These are phyloP conservation scores for Draba incana DNA, from an alignment of 345 rosid species.

Conservation along the genomic window DNA sequence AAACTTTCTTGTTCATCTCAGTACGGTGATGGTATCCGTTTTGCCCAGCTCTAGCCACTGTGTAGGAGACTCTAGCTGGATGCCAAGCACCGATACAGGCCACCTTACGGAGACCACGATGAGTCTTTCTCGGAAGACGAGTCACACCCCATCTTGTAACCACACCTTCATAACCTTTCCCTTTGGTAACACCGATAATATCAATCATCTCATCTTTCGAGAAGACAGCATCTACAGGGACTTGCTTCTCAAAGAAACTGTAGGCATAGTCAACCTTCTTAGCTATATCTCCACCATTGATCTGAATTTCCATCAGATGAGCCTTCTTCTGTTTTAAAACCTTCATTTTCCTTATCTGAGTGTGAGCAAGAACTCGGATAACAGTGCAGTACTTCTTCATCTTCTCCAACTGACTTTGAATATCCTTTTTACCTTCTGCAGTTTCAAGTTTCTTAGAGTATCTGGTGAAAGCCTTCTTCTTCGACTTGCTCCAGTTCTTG, in stretches of 20 bases:
- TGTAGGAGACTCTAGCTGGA: slow-evolving; percentile 95
- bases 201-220: slow-evolving; percentile 97
- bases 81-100: slow-evolving; percentile 99
- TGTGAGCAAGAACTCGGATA: slow-evolving; percentile 88
- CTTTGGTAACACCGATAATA: slow-evolving; percentile 86
- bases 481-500: slow-evolving; percentile 89
- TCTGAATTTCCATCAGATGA: slow-evolving; percentile 89
- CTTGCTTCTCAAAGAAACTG: slow-evolving; percentile 84
- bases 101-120: slow-evolving; percentile 90
- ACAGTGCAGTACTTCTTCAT: slow-evolving; percentile 82
- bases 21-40: slow-evolving; percentile 95
- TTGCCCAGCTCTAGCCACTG: slow-evolving; percentile 97
- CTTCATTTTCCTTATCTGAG: slow-evolving; percentile 87
- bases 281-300: slow-evolving; percentile 85
- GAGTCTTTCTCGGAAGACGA: slow-evolving; percentile 93
- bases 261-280: slow-evolving; percentile 84
- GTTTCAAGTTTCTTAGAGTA: slow-evolving; percentile 68
- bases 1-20: slow-evolving; percentile 90
- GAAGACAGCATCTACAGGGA: slow-evolving; percentile 78
- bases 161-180: slow-evolving; percentile 95
- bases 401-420: slow-evolving; percentile 72
- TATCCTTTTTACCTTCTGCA: slow-evolving; percentile 72
- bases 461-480: slow-evolving; percentile 85
- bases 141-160: slow-evolving; percentile 98
- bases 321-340: slow-evolving; percentile 97